Conservation (phyloP, 2,329 filamentous ascomycete species). For the Boeremia exigua region DNA sequence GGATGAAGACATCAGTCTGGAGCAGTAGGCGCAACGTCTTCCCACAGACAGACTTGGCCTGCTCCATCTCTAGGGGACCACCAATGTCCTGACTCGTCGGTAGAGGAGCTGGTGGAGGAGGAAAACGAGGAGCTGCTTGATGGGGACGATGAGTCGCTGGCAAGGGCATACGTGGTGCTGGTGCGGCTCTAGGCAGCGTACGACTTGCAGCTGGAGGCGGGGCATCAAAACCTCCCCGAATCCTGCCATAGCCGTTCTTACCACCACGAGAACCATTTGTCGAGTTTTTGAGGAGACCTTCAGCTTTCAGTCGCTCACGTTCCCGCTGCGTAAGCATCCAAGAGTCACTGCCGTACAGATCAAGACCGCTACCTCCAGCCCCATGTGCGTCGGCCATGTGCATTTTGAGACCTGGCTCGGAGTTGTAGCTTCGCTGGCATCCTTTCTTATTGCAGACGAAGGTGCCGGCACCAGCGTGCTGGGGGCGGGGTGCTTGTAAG, state of each 20-base stretch:
- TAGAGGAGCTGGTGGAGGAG: neutral
- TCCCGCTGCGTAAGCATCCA: constrained; percentile 29
- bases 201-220: neutral
- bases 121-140: neutral
- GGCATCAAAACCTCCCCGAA: neutral
- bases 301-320: constrained; percentile 23
- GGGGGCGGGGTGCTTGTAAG: neutral
- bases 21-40: constrained; percentile 38
- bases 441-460: constrained; percentile 21
- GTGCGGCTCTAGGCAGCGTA: neutral
- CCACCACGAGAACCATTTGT: constrained; percentile 1
- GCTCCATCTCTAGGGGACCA: constrained; percentile 31
- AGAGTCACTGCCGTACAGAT: constrained; percentile 28
- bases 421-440: constrained; percentile 27
- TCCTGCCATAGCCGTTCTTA: neutral
- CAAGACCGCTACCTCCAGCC: constrained; percentile 27
- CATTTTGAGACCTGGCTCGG: constrained; percentile 26
- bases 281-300: constrained; percentile 17
- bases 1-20: constrained; percentile 36
- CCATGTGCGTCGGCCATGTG: constrained; percentile 33
- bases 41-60: constrained; percentile 31
- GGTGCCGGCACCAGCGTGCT: neutral
- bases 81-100: constrained; percentile 11
- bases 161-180: neutral
- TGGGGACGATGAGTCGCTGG: neutral